phyloP scores from a whole-genome alignment of 495 filamentous ascomycete genomes.

The Clohesyomyces aquaticus region DNA sequence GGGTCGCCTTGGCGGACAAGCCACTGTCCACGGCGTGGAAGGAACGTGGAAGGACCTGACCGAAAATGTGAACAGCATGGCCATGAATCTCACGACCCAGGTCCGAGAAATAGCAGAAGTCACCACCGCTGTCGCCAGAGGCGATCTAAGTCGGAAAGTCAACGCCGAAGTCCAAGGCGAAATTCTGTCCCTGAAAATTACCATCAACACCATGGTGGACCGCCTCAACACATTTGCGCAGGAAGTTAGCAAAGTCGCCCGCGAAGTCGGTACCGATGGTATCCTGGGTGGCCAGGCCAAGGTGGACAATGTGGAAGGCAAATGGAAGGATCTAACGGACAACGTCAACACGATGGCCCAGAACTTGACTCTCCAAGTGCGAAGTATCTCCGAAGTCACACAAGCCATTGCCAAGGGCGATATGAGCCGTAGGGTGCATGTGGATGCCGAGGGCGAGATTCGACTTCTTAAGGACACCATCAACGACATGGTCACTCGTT shows the following conservation, averaged over 20 bases:
- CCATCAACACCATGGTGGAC: constrained; percentile 99
- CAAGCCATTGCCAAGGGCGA: constrained; percentile 95
- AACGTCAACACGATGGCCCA: constrained; percentile 95
- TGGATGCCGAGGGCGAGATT: constrained; percentile 94
- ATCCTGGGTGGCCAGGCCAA: constrained; percentile 94
- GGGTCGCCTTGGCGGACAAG: constrained; percentile 92
- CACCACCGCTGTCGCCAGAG: constrained; percentile 92
- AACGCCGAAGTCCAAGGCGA: constrained; percentile 95
- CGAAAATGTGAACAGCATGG: constrained; percentile 98
- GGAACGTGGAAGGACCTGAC: constrained; percentile 97
- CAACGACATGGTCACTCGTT: constrained; percentile 97
- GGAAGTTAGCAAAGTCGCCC: constrained; percentile 97
- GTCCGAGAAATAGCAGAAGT: constrained; percentile 98
- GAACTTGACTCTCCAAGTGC: constrained; percentile 93
- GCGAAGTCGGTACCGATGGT: constrained; percentile 97
- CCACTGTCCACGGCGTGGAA: constrained; percentile 95
- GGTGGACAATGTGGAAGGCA: constrained; percentile 96
- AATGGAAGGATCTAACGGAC: constrained; percentile 98
- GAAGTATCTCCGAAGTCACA: constrained; percentile 94
- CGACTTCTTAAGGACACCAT: constrained; percentile 94
- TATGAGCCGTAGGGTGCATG: constrained; percentile 94
- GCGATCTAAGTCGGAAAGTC: constrained; percentile 94
- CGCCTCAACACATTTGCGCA: constrained; percentile 94
- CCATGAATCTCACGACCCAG: constrained; percentile 96
- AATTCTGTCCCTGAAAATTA: constrained; percentile 92